These are phyloP conservation scores for Apiospora saccharicola DNA, from an alignment of 2,329 filamentous ascomycete genomes.

Conservation along the genomic window DNA sequence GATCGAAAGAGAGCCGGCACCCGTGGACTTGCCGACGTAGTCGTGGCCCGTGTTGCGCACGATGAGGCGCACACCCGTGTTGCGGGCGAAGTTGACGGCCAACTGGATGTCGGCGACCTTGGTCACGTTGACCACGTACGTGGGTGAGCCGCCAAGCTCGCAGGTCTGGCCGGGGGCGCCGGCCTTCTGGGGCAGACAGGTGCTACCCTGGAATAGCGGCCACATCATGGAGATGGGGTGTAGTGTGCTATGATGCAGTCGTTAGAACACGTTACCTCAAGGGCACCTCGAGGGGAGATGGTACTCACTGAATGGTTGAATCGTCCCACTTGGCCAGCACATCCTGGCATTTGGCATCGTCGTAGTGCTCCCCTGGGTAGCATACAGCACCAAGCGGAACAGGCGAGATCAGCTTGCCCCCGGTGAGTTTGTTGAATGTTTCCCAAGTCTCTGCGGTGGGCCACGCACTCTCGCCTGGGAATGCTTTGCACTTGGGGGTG, in stretches of 20 bases:
- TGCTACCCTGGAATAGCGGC: conserved; percentile 43
- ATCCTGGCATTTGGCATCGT: conserved; percentile 38
- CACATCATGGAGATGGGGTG: conserved; percentile 52
- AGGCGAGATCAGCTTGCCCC: conserved; percentile 43
- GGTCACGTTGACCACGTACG: conserved; percentile 49
- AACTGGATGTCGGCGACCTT: conserved; percentile 53
- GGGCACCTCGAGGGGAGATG: neutral
- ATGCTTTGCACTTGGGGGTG: conserved; percentile 37
- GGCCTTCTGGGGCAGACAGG: conserved; percentile 39
- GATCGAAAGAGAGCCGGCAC: conserved; percentile 46
- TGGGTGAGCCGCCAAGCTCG: conserved; percentile 49
- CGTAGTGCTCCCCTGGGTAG: conserved; percentile 39
- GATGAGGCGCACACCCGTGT: conserved; percentile 54
- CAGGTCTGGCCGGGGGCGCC: conserved; percentile 37
- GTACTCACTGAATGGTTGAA: conserved; percentile 35
- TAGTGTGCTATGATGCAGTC: conserved; percentile 36
- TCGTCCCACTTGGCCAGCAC: conserved; percentile 40
- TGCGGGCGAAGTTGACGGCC: conserved; percentile 54
- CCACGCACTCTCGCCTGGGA: conserved; percentile 40
- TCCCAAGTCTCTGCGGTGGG: conserved; percentile 41
- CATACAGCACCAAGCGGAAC: conserved; percentile 44
- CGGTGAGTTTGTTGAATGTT: conserved; percentile 37
- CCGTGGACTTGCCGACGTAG: conserved; percentile 50
- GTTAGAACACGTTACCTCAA: neutral
- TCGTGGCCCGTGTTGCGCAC: conserved; percentile 61